These are phyloP conservation scores for Pecoramyces ruminantium DNA, from an alignment of 192 early-diverging fungal genomes.

Conservation along the genomic window DNA sequence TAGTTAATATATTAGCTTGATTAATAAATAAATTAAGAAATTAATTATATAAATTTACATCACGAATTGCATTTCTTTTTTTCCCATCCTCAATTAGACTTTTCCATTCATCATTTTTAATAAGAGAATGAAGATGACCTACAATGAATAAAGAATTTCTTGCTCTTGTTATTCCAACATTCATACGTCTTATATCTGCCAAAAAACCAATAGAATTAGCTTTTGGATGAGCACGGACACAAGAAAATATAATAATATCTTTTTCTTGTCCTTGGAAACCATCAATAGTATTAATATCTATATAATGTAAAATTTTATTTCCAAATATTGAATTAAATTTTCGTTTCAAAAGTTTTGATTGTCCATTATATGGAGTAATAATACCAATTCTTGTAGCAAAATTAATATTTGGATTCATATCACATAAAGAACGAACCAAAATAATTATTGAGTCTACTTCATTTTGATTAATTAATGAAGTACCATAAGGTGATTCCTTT, in stretches of 20 bases:
- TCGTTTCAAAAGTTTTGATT: constrained; percentile 50
- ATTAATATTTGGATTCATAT: constrained; percentile 4
- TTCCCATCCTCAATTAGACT: constrained; percentile 52
- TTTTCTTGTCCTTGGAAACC: constrained; percentile 97
- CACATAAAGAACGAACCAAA: background rate
- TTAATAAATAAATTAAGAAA: no score
- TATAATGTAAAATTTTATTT: constrained; percentile 30
- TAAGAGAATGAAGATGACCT: constrained; percentile 47
- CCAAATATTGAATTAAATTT: constrained; percentile 49
- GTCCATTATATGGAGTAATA: constrained; percentile 87
- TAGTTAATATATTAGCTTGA: no score
- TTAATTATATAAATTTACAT: no score
- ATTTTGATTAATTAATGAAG: background rate
- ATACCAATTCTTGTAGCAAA: constrained; percentile 59
- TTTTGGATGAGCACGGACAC: constrained; percentile 54
- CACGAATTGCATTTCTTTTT: constrained; percentile 7
- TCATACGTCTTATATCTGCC: constrained; percentile 72
- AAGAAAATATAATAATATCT: constrained; percentile 90
- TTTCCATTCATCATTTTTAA: constrained; percentile 47
- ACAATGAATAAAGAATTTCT: constrained; percentile 67
- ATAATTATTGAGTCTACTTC: background rate
- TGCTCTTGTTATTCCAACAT: constrained; percentile 77
- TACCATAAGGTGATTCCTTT: background rate
- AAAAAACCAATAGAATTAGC: constrained; percentile 63
- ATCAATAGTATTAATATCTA: constrained; percentile 89